Evolutionary conservation across 179 eudicot genomes (phyloP).

Genomic region (Spergularia azorica): DNA sequence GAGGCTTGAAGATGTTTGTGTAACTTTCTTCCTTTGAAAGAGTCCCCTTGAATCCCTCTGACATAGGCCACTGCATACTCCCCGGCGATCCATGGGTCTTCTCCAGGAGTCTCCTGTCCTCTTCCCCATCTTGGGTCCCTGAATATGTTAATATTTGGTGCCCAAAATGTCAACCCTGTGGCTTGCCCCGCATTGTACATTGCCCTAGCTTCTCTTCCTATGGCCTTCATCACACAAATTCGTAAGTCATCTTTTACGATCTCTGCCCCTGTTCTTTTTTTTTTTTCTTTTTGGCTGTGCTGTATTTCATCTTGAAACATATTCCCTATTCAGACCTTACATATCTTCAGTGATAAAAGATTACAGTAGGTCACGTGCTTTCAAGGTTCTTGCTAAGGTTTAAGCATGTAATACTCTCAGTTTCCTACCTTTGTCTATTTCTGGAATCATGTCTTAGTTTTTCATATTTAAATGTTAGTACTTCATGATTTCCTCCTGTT

Average conservation of each 20-base stretch:
- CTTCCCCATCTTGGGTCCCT: slow-evolving; percentile 98
- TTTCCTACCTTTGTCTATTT: no score
- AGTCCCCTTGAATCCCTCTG: slow-evolving; percentile 83
- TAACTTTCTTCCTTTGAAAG: slow-evolving; percentile 47
- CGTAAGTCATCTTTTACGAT: not conserved
- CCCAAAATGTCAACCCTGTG: slow-evolving; percentile 91
- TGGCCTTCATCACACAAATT: slow-evolving; percentile 43
- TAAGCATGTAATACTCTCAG: no score
- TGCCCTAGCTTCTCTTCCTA: slow-evolving; percentile 78
- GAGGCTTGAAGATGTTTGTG: slow-evolving; percentile 58
- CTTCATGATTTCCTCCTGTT: no score
- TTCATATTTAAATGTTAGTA: no score
- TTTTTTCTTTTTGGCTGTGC: slow-evolving; percentile 20
- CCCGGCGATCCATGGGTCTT: slow-evolving; percentile 69
- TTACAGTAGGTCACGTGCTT: no score
- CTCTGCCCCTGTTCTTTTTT: not conserved
- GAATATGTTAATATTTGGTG: slow-evolving; percentile 87
- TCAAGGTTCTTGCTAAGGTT: slow-evolving; percentile 45
- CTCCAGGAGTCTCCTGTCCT: slow-evolving; percentile 96
- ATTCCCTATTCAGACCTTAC: slow-evolving; percentile 21
- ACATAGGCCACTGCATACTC: slow-evolving; percentile 70
- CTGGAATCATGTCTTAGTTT: no score
- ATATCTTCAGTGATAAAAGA: no score
- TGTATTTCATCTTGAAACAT: slow-evolving; percentile 42
- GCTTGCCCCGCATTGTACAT: slow-evolving; percentile 89